Evolutionary conservation across 2,329 filamentous ascomycete species (phyloP).

Genomic region (Huntiella savannae): DNA sequence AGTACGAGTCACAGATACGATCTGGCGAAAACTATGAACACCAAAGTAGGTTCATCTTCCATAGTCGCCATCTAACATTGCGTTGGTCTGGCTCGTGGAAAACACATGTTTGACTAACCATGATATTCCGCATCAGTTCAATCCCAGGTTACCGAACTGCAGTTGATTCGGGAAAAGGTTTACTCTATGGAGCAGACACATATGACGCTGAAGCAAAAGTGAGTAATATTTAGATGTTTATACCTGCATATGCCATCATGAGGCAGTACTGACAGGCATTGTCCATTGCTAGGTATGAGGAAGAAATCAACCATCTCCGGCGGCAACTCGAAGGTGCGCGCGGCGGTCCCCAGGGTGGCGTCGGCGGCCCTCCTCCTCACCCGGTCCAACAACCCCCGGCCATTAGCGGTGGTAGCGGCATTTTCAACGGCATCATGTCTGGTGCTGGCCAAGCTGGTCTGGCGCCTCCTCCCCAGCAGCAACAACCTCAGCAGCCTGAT

Average conservation of each 20-base stretch:
- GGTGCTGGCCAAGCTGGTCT: slow-evolving; percentile 69
- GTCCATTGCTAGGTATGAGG: slow-evolving; percentile 56
- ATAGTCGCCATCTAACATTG: not conserved
- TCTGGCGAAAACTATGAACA: slow-evolving; percentile 78
- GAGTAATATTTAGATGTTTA: not conserved
- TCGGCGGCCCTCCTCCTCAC: slow-evolving; percentile 54
- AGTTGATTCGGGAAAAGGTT: slow-evolving; percentile 82
- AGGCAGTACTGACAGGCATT: not conserved
- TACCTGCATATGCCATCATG: not conserved
- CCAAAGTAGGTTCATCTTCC: slow-evolving; percentile 50
- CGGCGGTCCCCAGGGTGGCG: slow-evolving; percentile 34
- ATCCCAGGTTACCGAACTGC: slow-evolving; percentile 83
- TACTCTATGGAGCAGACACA: slow-evolving; percentile 85
- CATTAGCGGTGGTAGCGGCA: slow-evolving; percentile 75
- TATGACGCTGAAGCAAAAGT: slow-evolving; percentile 81
- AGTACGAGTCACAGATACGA: slow-evolving; percentile 73
- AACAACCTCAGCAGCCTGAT: slow-evolving; percentile 58
- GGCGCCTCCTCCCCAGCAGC: slow-evolving; percentile 59
- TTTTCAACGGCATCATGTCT: slow-evolving; percentile 93
- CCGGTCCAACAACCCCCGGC: slow-evolving; percentile 70
- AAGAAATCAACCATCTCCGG: slow-evolving; percentile 68
- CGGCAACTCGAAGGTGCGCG: slow-evolving; percentile 70
- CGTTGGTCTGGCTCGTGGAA: not conserved
- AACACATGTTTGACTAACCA: slow-evolving; percentile 1
- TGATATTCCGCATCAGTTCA: slow-evolving; percentile 40